Evolutionary conservation across 2,329 filamentous ascomycete genomes (phyloP).

Genomic region (Xylariales sp.): DNA sequence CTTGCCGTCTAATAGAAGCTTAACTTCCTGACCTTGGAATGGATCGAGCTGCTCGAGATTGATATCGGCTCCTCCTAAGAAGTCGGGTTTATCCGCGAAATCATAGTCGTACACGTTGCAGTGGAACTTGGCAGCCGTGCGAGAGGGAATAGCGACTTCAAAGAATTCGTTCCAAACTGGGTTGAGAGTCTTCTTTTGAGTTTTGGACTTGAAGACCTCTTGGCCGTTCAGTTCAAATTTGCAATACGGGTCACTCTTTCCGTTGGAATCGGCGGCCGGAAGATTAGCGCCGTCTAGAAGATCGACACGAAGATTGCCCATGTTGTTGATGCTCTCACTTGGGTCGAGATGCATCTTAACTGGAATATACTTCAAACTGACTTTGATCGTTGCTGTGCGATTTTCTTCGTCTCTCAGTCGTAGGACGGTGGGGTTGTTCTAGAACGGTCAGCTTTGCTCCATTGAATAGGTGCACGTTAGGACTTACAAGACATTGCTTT

Average conservation of each 20-base stretch:
- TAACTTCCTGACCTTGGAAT: slow-evolving; percentile 82
- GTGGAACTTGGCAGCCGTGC: slow-evolving; percentile 85
- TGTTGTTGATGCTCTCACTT: slow-evolving; percentile 98
- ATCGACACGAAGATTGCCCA: slow-evolving; percentile 94
- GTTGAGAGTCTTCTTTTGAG: slow-evolving; percentile 94
- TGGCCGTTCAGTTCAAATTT: slow-evolving; percentile 92
- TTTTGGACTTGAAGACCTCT: slow-evolving; percentile 94
- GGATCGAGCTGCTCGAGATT: slow-evolving; percentile 85
- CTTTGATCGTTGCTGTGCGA: slow-evolving; percentile 80
- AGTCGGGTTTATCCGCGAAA: slow-evolving; percentile 94
- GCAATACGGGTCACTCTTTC: slow-evolving; percentile 96
- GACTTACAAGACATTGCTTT: slow-evolving; percentile 82
- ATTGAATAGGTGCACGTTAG: not conserved
- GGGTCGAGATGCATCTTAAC: slow-evolving; percentile 94
- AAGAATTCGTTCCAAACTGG: slow-evolving; percentile 98
- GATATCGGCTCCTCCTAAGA: slow-evolving; percentile 81
- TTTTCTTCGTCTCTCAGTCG: slow-evolving; percentile 83
- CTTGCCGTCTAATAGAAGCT: slow-evolving; percentile 84
- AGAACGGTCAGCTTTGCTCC: slow-evolving; percentile 37
- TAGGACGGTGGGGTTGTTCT: slow-evolving; percentile 91
- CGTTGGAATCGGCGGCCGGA: slow-evolving; percentile 94
- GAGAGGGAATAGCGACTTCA: slow-evolving; percentile 82
- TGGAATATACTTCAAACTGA: slow-evolving; percentile 94
- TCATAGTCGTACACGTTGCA: slow-evolving; percentile 95
- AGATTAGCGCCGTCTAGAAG: slow-evolving; percentile 86